phyloP scores from a whole-genome alignment of 2,329 filamentous ascomycete genomes.

The Colletotrichum chrysophilum region DNA sequence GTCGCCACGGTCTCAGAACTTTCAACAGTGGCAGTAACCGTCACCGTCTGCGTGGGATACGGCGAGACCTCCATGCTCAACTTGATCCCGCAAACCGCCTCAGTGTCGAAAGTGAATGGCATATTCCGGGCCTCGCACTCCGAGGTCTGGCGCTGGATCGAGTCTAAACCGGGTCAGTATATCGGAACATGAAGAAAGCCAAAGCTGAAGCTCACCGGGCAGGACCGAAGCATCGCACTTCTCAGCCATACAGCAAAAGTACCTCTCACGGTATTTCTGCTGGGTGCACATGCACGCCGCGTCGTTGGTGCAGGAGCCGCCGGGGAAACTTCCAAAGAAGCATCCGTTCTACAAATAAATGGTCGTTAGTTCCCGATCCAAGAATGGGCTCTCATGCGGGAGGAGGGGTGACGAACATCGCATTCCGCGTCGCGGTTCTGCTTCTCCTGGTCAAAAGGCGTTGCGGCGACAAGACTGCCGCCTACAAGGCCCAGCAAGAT shows the following conservation, averaged over 20 bases:
- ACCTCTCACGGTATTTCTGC: not conserved
- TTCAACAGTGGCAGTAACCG: not conserved
- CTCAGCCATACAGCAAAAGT: not conserved
- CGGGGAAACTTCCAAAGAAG: not conserved
- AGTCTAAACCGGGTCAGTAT: not conserved
- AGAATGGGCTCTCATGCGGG: rapidly evolving
- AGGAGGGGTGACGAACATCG: not conserved
- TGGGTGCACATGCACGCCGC: not conserved
- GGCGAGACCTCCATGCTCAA: not conserved
- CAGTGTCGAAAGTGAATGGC: not conserved
- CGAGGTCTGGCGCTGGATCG: not conserved
- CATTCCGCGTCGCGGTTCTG: not conserved
- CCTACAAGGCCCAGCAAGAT: not conserved
- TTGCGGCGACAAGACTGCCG: not conserved
- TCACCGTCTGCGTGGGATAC: not conserved
- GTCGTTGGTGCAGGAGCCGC: not conserved
- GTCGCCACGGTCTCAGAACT: not conserved
- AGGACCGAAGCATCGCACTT: not conserved
- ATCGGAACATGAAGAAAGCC: not conserved
- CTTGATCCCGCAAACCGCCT: not conserved
- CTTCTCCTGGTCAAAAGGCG: not conserved
- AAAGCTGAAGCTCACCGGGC: not conserved
- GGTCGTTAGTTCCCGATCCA: rapidly evolving
- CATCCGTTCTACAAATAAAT: not conserved
- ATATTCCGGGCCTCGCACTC: not conserved